phyloP scores from a whole-genome alignment of 2,329 filamentous ascomycete species.

The Pseudophaeomoniella oleicola region DNA sequence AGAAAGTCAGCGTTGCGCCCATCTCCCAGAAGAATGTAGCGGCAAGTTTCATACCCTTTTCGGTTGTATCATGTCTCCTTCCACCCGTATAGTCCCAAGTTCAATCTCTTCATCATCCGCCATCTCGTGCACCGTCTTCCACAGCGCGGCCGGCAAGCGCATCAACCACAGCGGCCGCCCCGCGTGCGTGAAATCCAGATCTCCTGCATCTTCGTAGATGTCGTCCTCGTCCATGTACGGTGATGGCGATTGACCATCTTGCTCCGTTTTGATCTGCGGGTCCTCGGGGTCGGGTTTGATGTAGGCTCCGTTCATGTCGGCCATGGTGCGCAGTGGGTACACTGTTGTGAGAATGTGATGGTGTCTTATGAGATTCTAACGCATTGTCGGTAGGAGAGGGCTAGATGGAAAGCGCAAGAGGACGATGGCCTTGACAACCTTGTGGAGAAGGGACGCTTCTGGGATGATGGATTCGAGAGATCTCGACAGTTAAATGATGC shows the following conservation, averaged over 20 bases:
- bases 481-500: too few species aligned
- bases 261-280: background rate
- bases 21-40: background rate
- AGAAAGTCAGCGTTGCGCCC: slow-evolving; percentile 5
- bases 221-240: slow-evolving; percentile 36
- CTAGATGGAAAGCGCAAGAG: too few species aligned
- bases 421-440: too few species aligned
- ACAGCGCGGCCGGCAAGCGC: slow-evolving; percentile 64
- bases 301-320: background rate
- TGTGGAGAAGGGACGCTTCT: too few species aligned
- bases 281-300: background rate
- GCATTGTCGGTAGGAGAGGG: too few species aligned
- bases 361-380: too few species aligned
- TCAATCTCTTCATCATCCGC: slow-evolving; percentile 71
- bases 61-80: slow-evolving; percentile 38
- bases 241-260: slow-evolving; percentile 5
- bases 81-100: slow-evolving; percentile 56
- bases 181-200: slow-evolving; percentile 42
- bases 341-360: too few species aligned
- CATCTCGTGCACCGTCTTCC: slow-evolving; percentile 62
- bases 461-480: too few species aligned
- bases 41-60: slow-evolving; percentile 25
- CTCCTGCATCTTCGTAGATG: slow-evolving; percentile 53
- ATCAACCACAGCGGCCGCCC: slow-evolving; percentile 50
- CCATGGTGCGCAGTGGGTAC: too few species aligned